Evolutionary conservation across 345 rosid species (phyloP), one percentile per base, ranked within the genome.

Genomic region (Tarenaya hassleriana): DNA sequence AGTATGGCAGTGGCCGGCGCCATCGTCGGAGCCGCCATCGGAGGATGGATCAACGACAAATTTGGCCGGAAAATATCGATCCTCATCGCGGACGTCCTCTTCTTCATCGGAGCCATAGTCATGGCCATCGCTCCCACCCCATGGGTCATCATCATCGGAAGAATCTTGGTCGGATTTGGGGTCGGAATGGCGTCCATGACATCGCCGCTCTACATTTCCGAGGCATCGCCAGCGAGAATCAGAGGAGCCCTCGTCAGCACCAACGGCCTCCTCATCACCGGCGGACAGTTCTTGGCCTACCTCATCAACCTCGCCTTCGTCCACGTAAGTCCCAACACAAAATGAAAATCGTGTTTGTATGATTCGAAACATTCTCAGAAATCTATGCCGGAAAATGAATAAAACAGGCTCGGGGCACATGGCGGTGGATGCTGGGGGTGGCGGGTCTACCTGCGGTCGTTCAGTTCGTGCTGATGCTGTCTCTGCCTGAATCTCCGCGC

Each of bases 161-260:
- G 96, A 60, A 34, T 85, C 50, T 72, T 92, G 4, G 90, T 88
- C 10, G 98, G 98, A 4, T 62, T 88, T 1, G 98, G 98, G 8
- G 96, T 88, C 4, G 96, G 96, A 41, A 88, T 81, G 94, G 98
- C 95, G 39, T 92, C 98, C 53, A 88, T 92, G 96, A 84, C 95
- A 0, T 53, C 98, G 0, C 96, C 98, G 18, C 92, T 92, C 24
- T 92, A 92, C 47, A 92, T 92, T 37, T 88, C 98, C 0, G 95
- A 92, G 59, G 78, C 88, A 14, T 92, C 96, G 11, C 98, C 98
- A 16, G 94, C 95, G 3, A 79, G 70, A 63, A 88, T 88, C 14
- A 47, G 96, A 63, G 98, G 96, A 0, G 96, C 98, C 1, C 90
- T 88, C 29, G 98, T 92, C 10, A 75, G 95, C 62, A 75, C 81